A percentile compares a stretch with the other conserved stretches of the same genome.
These are phyloP conservation scores for Pseudocercospora cruenta DNA, from an alignment of 2,329 filamentous ascomycete genomes.

Conservation along the genomic window DNA sequence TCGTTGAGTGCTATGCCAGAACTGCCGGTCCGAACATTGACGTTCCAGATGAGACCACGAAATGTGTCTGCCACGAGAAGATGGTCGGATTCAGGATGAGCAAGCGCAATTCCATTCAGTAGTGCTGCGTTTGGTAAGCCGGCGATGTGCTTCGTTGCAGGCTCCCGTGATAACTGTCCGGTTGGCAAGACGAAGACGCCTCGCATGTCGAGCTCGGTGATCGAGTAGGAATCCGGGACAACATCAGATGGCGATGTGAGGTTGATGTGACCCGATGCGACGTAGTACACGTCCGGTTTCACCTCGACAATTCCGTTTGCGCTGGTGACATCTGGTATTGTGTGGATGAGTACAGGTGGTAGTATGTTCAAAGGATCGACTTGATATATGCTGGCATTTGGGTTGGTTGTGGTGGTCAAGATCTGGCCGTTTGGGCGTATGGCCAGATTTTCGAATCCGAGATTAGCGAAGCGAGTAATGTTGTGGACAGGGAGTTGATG, in stretches of 20 bases:
- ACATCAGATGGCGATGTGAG: not conserved
- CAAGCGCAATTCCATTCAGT: conserved; percentile 11
- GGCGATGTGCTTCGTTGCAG: not conserved
- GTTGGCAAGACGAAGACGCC: conserved; percentile 10
- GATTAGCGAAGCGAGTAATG: not conserved
- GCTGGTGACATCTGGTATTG: conserved; percentile 10
- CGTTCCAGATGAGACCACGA: conserved; percentile 19
- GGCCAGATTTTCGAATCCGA: conserved; percentile 15
- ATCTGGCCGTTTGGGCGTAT: conserved; percentile 15
- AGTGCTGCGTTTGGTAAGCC: conserved; percentile 3
- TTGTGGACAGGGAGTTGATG: conserved; percentile 16
- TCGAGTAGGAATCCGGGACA: conserved; percentile 4
- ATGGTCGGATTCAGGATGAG: conserved; percentile 4
- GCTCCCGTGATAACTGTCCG: not conserved
- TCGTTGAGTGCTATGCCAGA: conserved; percentile 13
- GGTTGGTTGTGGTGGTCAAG: conserved; percentile 11
- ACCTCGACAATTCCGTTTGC: conserved; percentile 14
- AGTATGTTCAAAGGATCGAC: conserved; percentile 15
- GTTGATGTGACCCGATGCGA: conserved; percentile 8
- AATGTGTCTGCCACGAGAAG: conserved; percentile 17
- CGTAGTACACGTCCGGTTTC: conserved; percentile 11
- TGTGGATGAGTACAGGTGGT: conserved; percentile 14
- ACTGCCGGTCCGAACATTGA: conserved; percentile 10
- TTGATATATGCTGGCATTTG: conserved; percentile 16
- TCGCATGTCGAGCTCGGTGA: conserved; percentile 14